Evolutionary conservation across 208 protist genomes (phyloP).

Genomic region (Angomonas ambiguus): DNA sequence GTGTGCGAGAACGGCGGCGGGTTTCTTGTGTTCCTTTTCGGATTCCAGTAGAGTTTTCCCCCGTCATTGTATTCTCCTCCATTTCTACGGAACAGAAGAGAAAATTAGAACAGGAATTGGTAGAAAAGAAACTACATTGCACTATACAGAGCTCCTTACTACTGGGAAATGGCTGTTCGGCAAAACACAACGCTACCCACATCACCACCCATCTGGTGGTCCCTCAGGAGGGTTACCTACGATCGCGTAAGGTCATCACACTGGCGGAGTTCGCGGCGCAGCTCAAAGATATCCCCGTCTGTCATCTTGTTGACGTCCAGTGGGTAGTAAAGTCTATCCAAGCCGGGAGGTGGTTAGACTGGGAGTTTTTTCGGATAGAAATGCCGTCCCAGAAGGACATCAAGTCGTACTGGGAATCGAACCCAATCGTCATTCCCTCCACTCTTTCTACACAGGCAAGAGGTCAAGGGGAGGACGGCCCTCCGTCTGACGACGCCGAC

Average conservation of each 20-base stretch:
- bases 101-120: constrained; percentile 21
- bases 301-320: constrained; percentile 43
- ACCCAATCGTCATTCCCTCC: too few relatives aligned
- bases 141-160: constrained; percentile 40
- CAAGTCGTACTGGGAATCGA: too few relatives aligned
- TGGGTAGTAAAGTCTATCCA: constrained; percentile 49
- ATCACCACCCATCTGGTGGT: constrained; percentile 60
- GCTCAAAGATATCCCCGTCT: constrained; percentile 15
- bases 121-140: constrained; percentile 21
- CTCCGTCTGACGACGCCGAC: not conserved
- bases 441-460: too few relatives aligned
- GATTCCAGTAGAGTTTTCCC: constrained; percentile 25
- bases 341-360: constrained; percentile 46
- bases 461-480: not conserved
- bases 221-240: constrained; percentile 11
- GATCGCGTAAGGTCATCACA: constrained; percentile 30
- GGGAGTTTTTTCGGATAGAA: constrained; percentile 26
- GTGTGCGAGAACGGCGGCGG: constrained; percentile 23
- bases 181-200: not conserved
- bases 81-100: constrained; percentile 26
- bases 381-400: constrained; percentile 16
- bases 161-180: constrained; percentile 8
- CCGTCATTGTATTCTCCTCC: constrained; percentile 47
- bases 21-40: constrained; percentile 36
- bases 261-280: constrained; percentile 18